A percentile compares a stretch with the other conserved stretches of the same genome.
Conservation (phyloP, 768 basidiomycete species). For the Boletus pseudo-olivaceus region DNA sequence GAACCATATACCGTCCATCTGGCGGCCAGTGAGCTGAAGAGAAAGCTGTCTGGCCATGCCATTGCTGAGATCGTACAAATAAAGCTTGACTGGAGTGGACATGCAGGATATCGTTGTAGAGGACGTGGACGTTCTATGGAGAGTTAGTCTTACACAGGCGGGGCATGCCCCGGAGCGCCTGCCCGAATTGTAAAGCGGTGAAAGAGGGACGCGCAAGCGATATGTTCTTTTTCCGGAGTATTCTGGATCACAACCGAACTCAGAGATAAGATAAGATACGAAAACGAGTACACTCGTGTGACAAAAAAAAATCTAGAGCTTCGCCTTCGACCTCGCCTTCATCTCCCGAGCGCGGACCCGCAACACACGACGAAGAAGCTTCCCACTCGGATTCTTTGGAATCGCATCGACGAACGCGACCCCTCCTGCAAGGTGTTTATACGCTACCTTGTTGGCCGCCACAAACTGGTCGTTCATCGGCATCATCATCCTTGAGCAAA, state of each 20-base stretch:
- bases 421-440: slow-evolving; percentile 59
- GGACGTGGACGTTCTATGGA: not conserved
- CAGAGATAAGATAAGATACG: slow-evolving; percentile 23
- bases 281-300: too few species aligned
- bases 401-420: slow-evolving; percentile 53
- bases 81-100: slow-evolving; percentile 60
- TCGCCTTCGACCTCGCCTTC: slow-evolving; percentile 19
- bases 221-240: not conserved
- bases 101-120: slow-evolving; percentile 6
- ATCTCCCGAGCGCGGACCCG: slow-evolving; percentile 46
- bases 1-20: slow-evolving; percentile 93
- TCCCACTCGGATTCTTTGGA: slow-evolving; percentile 64
- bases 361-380: slow-evolving; percentile 48
- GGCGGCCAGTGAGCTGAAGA: slow-evolving; percentile 75
- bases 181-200: not conserved
- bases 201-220: slow-evolving; percentile 16
- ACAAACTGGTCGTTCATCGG: slow-evolving; percentile 40
- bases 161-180: too few species aligned
- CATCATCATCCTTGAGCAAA: not conserved
- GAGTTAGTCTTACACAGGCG: too few species aligned
- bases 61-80: slow-evolving; percentile 88
- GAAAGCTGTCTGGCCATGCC: slow-evolving; percentile 82
- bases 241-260: not conserved
- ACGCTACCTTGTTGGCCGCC: slow-evolving; percentile 49
- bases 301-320: slow-evolving; percentile 11